These are phyloP conservation scores for Verticillium tricorpus DNA, from an alignment of 2,329 filamentous ascomycete genomes.

Conservation along the genomic window DNA sequence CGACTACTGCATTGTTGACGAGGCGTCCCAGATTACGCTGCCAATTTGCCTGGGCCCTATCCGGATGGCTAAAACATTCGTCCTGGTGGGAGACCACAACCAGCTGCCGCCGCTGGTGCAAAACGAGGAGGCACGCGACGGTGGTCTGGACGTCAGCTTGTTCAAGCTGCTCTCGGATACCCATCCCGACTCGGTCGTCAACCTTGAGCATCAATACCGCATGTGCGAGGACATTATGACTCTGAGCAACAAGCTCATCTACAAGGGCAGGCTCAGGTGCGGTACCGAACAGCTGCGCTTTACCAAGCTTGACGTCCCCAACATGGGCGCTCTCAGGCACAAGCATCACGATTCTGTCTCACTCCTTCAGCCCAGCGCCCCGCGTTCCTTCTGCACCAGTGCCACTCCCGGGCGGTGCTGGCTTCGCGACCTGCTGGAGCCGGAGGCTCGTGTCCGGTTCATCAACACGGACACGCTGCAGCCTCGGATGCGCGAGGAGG, in stretches of 20 bases:
- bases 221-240: constrained; percentile 98
- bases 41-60: constrained; percentile 94
- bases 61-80: constrained; percentile 85
- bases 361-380: constrained; percentile 33
- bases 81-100: constrained; percentile 94
- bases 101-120: constrained; percentile 92
- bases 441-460: constrained; percentile 72
- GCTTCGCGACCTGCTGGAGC: constrained; percentile 67
- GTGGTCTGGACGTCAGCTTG: constrained; percentile 85
- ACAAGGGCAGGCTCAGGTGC: constrained; percentile 84
- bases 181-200: constrained; percentile 84
- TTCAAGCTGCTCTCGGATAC: constrained; percentile 91
- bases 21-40: constrained; percentile 94
- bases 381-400: constrained; percentile 52
- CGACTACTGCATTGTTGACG: constrained; percentile 97
- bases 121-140: constrained; percentile 79
- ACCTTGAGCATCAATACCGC: constrained; percentile 91
- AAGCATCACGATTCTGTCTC: constrained; percentile 53
- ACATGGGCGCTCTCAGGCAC: constrained; percentile 54
- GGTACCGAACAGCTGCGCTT: constrained; percentile 72
- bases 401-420: constrained; percentile 58
- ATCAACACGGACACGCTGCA: constrained; percentile 80
- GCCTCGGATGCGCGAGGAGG: constrained; percentile 62
- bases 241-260: constrained; percentile 88
- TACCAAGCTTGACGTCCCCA: constrained; percentile 63